A percentile compares a stretch with the other conserved stretches of the same genome.
phyloP scores from a whole-genome alignment of 805 yeast genomes.

The Sugiyamaella boreocaroliniensis region DNA sequence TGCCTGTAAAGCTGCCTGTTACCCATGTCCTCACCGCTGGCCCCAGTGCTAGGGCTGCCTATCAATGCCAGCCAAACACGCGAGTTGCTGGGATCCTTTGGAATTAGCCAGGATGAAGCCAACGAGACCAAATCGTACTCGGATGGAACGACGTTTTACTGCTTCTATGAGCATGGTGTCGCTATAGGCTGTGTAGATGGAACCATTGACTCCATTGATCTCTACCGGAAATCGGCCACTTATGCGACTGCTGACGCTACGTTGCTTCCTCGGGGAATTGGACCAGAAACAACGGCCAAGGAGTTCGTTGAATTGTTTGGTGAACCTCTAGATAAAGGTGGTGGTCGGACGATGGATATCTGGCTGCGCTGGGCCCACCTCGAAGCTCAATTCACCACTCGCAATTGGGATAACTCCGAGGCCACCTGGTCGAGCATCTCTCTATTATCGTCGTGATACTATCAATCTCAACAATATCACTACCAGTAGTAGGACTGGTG shows the following conservation, averaged over 20 bases:
- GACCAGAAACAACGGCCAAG: constrained; percentile 24
- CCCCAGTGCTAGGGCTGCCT: not conserved
- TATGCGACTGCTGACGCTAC: constrained; percentile 15
- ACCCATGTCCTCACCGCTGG: not conserved
- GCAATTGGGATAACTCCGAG: constrained; percentile 34
- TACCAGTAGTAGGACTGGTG: too few species aligned
- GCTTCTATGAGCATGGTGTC: constrained; percentile 19
- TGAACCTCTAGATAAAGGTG: constrained; percentile 39
- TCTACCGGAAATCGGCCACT: constrained; percentile 25
- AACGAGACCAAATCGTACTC: constrained; percentile 9
- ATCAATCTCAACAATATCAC: too few species aligned
- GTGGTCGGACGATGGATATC: constrained; percentile 35
- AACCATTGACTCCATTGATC: constrained; percentile 33
- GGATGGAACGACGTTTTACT: constrained; percentile 15
- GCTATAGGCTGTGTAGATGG: constrained; percentile 13
- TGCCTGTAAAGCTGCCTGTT: too few species aligned
- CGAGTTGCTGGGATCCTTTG: not conserved
- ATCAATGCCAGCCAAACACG: not conserved
- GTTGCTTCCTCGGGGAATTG: constrained; percentile 11
- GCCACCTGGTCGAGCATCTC: constrained; percentile 26
- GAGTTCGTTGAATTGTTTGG: constrained; percentile 32
- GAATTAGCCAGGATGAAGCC: not conserved
- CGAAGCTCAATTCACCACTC: constrained; percentile 34
- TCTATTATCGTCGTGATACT: constrained; percentile 22
- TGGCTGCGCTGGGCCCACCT: constrained; percentile 37